Base-by-base conservation (phyloP, 2,329 filamentous ascomycete species). In the Penicillium vulpinum region DNA sequence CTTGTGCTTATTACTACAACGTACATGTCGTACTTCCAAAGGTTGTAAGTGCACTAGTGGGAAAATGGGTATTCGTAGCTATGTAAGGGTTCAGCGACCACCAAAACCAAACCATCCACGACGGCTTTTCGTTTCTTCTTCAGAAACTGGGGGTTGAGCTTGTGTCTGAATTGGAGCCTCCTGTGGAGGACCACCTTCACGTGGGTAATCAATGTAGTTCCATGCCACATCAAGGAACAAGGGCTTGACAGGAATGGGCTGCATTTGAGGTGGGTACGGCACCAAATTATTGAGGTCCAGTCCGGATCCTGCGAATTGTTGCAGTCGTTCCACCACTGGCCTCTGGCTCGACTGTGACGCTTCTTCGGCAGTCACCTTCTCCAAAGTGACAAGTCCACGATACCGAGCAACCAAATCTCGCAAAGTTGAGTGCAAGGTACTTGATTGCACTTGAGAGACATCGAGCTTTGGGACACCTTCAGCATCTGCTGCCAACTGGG, bases 181-280 rank as follows among this genome's bases (percentile, higher is more conserved):
- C 29, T 67, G 57, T 31, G 63, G 62, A 24, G 64, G 61, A 8
- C 28, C 24, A 22, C 55, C 65, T 59, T 85, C 85, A 33, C 86
- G 87, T 0, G 92, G 92, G 70, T 99, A 99, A 47, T 91, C 86
- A 60, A 99, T 92, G 72, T 97, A 97, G 73, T 97, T 97, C 90
- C 91, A 99, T 10, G 94, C 94, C 8, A 96, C 88, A 70, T 99
- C 94, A 57, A 97, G 85, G 81, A 97, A 97, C 33, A 97, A 82
- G 28, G 94, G 94, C 79, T 99, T 99, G 51, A 96, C 88, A 0
- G 94, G 92, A 38, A 97, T 86, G 1, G 89, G 83, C 60, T 90
- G 86, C 63, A 97, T 78, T 70, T 87, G 89, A 1, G 93, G 92
- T 13, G 94, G 94, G 73, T 92, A 97, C 5, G 87, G 84, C 45